Evolutionary conservation across 257 asterid genomes (phyloP).

Genomic region (Cruciata laevipes): DNA sequence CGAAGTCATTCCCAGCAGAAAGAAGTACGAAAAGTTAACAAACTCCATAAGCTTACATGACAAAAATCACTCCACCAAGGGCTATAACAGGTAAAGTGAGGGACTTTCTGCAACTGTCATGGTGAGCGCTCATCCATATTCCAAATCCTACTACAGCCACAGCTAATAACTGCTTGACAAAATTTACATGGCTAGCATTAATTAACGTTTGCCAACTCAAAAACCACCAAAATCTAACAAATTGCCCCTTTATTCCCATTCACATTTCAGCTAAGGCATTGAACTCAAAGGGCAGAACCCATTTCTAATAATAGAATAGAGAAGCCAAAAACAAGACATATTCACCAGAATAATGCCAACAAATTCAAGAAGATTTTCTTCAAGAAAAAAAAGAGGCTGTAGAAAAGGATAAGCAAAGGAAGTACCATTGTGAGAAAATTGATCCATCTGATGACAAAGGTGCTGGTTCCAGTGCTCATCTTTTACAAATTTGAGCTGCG

Average conservation of each 20-base stretch:
- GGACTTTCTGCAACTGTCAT: conserved; percentile 73
- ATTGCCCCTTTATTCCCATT: not conserved
- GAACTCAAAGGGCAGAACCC: not conserved
- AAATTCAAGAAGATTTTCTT: not conserved
- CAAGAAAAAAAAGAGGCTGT: conserved; percentile 4
- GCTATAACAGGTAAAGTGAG: conserved; percentile 74
- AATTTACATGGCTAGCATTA: conserved; percentile 9
- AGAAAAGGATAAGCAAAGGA: conserved; percentile 5
- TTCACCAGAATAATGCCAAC: not conserved
- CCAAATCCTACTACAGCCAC: conserved; percentile 72
- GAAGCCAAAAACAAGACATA: not conserved
- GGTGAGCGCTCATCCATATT: conserved; percentile 80
- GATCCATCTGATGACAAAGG: conserved; percentile 78
- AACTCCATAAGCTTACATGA: conserved; percentile 45
- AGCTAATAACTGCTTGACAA: conserved; percentile 52
- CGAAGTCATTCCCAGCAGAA: not conserved
- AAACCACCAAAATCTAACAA: not conserved
- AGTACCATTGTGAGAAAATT: conserved; percentile 78
- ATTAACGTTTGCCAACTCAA: conserved; percentile 1
- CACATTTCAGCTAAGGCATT: not conserved
- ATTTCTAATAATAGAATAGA: not conserved
- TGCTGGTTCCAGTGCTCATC: conserved; percentile 71
- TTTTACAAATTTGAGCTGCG: not conserved
- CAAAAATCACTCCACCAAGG: conserved; percentile 68
- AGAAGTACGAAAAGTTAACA: not conserved